Base-by-base conservation (phyloP, 441 rosid species). In the Euphorbia celastroides region DNA sequence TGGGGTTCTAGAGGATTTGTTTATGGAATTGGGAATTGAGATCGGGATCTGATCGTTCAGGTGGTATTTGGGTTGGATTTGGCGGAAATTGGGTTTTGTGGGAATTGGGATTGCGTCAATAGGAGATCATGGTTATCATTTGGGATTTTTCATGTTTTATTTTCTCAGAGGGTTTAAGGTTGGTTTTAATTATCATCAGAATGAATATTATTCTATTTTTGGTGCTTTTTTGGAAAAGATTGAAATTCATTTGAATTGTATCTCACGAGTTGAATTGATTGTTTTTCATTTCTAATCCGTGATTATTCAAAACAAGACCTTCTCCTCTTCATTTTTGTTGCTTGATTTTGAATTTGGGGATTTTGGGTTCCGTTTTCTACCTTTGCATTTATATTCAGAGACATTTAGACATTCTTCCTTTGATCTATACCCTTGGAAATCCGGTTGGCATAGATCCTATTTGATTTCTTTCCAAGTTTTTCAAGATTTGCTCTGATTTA, bases 41-140 rank as follows among this genome's bases (percentile, higher is more conserved):
- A 67, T 70, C 64, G 57, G 48, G 78, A 67, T 71, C 72, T 54
- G 66, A 71, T 71, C 64, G 6, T 34, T 8, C 32, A 20, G 48
- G 59, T 57, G 51, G 16, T 38, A 25, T 9, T 54, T 26, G 34
- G 54, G 34, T 55, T 46, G 11, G 66, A 22, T 32, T 11, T 27
- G 22, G 23, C 57, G 69, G 62, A 22, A 31, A 26, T 65, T 41
- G 41, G 5, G 19, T 58, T 65, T 30, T 26, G 42, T 16, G 22
- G 62, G 59, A 58, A 32, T 51, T n/a, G 17, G n/a, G 16, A 34
- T 68, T 52, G 6, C 65, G 8, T 57, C 50, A 68, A 58, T 56
- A 60, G 13, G 16, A 26, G 34, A 68, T 48, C 54, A 46, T 36
- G 17, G 23, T 63, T 7, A n/a, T 38, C 27, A 28, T 20, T 57